Percentiles rank a stretch among this genome's conserved stretches.
Evolutionary conservation across 163 green algal genomes (phyloP).

Genomic region (Trebouxia gelatinosa): DNA sequence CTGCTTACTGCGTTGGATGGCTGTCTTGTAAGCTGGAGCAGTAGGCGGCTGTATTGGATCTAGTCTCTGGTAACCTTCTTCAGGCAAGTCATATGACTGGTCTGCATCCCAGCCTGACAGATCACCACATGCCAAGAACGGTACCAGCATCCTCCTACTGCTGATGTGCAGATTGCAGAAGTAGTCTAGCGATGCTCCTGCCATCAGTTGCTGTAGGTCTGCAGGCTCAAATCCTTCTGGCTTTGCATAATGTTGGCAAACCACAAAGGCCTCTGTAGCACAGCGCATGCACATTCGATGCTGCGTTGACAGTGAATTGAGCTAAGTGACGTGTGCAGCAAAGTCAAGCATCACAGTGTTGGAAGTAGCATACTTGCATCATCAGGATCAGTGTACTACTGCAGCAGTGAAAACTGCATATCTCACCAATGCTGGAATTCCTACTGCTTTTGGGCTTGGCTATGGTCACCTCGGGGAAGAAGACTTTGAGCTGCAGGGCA

Average conservation of each 20-base stretch:
- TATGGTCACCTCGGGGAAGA: slow-evolving; percentile 90
- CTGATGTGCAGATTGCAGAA: neutral
- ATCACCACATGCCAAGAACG: slow-evolving; percentile 91
- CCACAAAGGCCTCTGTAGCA: slow-evolving; percentile 90
- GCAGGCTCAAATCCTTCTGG: slow-evolving; percentile 69
- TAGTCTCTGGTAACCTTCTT: slow-evolving; percentile 25
- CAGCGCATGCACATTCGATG: no score
- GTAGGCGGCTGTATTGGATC: slow-evolving; percentile 32
- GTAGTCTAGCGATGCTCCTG: slow-evolving; percentile 27
- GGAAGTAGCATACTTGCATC: neutral
- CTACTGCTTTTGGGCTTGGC: slow-evolving; percentile 93
- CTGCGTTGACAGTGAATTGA: no score
- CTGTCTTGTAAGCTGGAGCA: slow-evolving; percentile 33
- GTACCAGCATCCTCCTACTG: slow-evolving; percentile 60
- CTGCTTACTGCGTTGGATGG: slow-evolving; percentile 1
- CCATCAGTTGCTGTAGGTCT: slow-evolving; percentile 58
- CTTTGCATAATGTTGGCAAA: slow-evolving; percentile 82
- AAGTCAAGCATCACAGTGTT: neutral
- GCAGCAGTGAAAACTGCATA: neutral
- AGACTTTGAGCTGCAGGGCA: slow-evolving; percentile 70
- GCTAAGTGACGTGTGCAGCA: neutral
- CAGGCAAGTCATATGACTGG: slow-evolving; percentile 38
- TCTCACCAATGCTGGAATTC: slow-evolving; percentile 83
- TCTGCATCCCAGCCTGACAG: slow-evolving; percentile 58
- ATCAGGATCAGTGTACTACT: neutral